Evolutionary conservation across 768 basidiomycete genomes (phyloP), one percentile per base, ranked within the genome.

Genomic region (Daedaleopsis nitida): DNA sequence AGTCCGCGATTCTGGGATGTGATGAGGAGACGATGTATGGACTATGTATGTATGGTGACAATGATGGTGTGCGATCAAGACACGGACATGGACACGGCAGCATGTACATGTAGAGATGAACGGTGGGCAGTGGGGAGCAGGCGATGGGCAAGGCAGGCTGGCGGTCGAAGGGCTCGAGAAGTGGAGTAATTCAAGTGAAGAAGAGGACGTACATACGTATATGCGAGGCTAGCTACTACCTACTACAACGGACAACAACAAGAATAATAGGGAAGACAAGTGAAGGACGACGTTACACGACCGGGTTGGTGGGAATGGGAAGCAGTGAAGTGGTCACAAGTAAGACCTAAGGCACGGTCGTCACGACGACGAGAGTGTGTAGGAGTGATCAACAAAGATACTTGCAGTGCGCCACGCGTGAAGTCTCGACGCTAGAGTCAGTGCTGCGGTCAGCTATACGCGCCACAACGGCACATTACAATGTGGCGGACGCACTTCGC

Each of bases 191-290:
- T 11, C 43, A 19, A 38, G 35, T 19, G 44, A 55, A 35, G 19
- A n/a, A 9, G 47, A 49, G 21, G 17, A 17, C 44, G 47, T 49
- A 49, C 47, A 44, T 52, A 44, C 49, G 59, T 43, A 58, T 58
- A 55, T 24, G 39, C 43, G 48, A 47, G 38, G 19, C 52, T 39
- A 43, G 57, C 58, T 58, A 58, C 62, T 63, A 63, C 62, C 58
- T 58, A 58, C 62, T 63, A 63, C 62, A 58, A 53, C 57, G 52
- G 55, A 62, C 43, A 24, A 23, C 45, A 43, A 52, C 24, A 34
- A 48, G 45, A n/a, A 50, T 13, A 16, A 35, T 32, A 34, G 32
- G 23, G 34, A 10, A 38, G 11, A 4, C 44, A 42, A 11, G 51
- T 12, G 45, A 52, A 23, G 44, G 19, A 38, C n/a, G 48, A 14